A percentile compares a stretch with the other conserved stretches of the same genome.
phyloP scores from a whole-genome alignment of 345 rosid genomes.

The Crucihimalaya himalaica region DNA sequence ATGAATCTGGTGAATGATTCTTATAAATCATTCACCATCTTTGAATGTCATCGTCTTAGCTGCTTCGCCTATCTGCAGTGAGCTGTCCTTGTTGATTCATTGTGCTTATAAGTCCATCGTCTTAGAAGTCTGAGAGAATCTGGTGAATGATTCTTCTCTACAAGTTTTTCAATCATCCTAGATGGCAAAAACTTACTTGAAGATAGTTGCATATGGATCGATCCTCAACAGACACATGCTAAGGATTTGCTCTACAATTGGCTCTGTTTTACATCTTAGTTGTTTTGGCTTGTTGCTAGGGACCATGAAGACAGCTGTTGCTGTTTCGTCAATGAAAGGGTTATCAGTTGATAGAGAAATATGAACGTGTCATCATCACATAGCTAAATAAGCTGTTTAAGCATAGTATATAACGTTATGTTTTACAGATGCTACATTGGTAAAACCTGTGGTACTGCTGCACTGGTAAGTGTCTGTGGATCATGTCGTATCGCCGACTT shows the following conservation, averaged over 20 bases:
- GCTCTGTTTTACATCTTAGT: background rate
- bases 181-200: background rate
- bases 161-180: too few species aligned
- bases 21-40: too few species aligned
- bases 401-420: background rate
- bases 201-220: background rate
- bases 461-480: background rate
- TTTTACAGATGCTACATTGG: background rate
- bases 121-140: background rate
- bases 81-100: background rate
- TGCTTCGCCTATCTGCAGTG: background rate
- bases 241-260: too few species aligned
- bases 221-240: too few species aligned
- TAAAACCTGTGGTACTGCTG: background rate
- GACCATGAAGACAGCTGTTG: background rate
- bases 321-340: background rate
- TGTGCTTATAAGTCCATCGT: slow-evolving; percentile 65
- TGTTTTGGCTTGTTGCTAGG: background rate
- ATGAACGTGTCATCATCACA: background rate
- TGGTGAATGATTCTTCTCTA: too few species aligned
- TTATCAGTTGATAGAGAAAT: background rate
- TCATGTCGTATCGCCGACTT: background rate
- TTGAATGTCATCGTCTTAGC: background rate
- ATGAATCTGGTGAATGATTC: too few species aligned
- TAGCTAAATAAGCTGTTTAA: background rate